Conservation (phyloP, 164 flowering plant genomes). For the Berberis vulgaris region DNA sequence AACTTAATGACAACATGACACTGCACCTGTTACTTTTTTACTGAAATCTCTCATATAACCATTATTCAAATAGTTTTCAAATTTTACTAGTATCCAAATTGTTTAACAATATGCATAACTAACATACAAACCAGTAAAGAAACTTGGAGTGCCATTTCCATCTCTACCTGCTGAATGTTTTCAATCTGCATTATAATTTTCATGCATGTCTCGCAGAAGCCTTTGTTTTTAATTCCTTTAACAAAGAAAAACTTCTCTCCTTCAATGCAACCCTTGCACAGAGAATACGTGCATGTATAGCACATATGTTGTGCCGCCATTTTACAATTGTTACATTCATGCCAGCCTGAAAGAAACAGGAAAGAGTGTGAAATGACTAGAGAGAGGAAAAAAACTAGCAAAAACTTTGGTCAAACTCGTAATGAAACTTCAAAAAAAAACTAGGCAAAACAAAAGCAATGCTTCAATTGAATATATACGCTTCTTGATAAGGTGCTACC, state of each 20-base stretch:
- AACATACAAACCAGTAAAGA: background rate
- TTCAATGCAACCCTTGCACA: slow-evolving; percentile 79
- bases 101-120: background rate
- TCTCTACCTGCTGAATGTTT: slow-evolving; percentile 38
- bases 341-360: slow-evolving; percentile 69
- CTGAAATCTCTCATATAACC: too few species aligned
- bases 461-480: background rate
- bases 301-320: slow-evolving; percentile 78
- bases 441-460: background rate
- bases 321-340: slow-evolving; percentile 75
- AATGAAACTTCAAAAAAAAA: background rate
- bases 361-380: background rate
- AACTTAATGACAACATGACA: too few species aligned
- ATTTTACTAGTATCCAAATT: background rate
- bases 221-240: slow-evolving; percentile 55
- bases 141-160: slow-evolving; percentile 23
- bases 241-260: slow-evolving; percentile 56
- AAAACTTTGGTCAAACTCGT: background rate
- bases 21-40: too few species aligned
- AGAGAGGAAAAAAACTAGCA: background rate
- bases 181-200: slow-evolving; percentile 65
- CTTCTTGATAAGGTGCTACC: too few species aligned
- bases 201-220: slow-evolving; percentile 80
- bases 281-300: slow-evolving; percentile 79
- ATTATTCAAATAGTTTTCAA: too few species aligned